phyloP scores from a whole-genome alignment of 305 asterid species.

The Euphrasia arctica region DNA sequence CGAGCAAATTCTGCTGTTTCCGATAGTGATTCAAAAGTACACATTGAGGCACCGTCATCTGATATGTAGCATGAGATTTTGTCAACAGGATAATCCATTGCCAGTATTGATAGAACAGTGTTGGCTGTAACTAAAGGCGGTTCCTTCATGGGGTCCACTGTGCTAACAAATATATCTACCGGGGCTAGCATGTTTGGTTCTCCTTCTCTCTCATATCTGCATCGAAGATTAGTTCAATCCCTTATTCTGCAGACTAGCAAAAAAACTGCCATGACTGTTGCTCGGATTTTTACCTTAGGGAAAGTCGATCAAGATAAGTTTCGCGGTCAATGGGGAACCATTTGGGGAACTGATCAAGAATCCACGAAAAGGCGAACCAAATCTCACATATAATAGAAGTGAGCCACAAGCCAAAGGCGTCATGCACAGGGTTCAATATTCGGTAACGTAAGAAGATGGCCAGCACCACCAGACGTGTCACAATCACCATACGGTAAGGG shows the following conservation, averaged over 20 bases:
- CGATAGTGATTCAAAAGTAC: slow-evolving; percentile 91
- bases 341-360: slow-evolving; percentile 98
- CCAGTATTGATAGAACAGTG: slow-evolving; percentile 85
- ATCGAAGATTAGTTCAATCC: slow-evolving; percentile 25
- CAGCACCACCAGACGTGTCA: slow-evolving; percentile 67
- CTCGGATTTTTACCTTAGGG: slow-evolving; percentile 55
- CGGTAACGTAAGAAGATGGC: slow-evolving; percentile 90
- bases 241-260: not conserved
- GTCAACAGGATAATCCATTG: slow-evolving; percentile 95
- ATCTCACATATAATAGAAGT: slow-evolving; percentile 94
- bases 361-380: slow-evolving; percentile 98
- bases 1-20: slow-evolving; percentile 96
- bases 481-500: slow-evolving; percentile 96
- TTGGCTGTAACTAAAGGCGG: slow-evolving; percentile 96
- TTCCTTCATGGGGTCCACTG: slow-evolving; percentile 95
- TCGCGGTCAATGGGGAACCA: slow-evolving; percentile 96
- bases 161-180: slow-evolving; percentile 87
- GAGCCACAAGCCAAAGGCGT: slow-evolving; percentile 96
- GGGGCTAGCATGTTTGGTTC: slow-evolving; percentile 92
- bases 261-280: not conserved
- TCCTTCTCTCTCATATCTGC: slow-evolving; percentile 92
- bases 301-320: slow-evolving; percentile 96
- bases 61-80: slow-evolving; percentile 92
- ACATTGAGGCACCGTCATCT: slow-evolving; percentile 98
- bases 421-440: slow-evolving; percentile 89